phyloP scores from a whole-genome alignment of 2,329 filamentous ascomycete genomes.

The Sclerotinia spermophila region DNA sequence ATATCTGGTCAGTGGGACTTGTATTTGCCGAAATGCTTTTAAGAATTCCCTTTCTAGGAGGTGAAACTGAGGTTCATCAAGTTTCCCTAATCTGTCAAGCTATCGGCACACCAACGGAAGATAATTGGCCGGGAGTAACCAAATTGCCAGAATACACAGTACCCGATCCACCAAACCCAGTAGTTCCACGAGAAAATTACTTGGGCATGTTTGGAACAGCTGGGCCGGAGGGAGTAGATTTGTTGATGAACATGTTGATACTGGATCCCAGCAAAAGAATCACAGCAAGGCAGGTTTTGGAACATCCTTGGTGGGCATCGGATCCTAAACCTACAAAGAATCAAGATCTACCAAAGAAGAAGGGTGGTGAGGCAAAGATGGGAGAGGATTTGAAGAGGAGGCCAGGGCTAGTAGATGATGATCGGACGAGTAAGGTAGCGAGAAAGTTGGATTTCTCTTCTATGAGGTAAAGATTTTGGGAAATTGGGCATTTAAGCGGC shows the following conservation, averaged over 20 bases:
- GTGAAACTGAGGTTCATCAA: constrained; percentile 82
- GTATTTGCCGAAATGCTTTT: constrained; percentile 90
- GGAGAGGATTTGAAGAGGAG: constrained; percentile 63
- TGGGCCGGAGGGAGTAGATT: constrained; percentile 77
- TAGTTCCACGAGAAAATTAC: constrained; percentile 70
- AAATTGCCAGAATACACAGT: constrained; percentile 77
- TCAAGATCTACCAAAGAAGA: constrained; percentile 75
- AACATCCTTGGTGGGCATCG: constrained; percentile 80
- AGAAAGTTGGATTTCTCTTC: constrained; percentile 37
- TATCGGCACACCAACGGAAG: constrained; percentile 87
- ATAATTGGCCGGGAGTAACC: constrained; percentile 91
- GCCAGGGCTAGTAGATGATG: constrained; percentile 67
- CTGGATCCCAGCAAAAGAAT: constrained; percentile 85
- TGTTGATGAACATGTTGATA: constrained; percentile 79
- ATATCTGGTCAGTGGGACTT: constrained; percentile 89
- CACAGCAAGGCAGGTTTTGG: constrained; percentile 71
- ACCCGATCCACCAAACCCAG: constrained; percentile 50
- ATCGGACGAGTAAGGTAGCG: constrained; percentile 58
- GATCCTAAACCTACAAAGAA: constrained; percentile 81
- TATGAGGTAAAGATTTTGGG: constrained; percentile 26
- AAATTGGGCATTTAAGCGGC: neutral
- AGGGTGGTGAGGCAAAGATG: constrained; percentile 69
- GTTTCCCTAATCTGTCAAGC: constrained; percentile 78
- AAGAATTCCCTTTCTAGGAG: constrained; percentile 77
- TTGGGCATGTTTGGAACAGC: constrained; percentile 73